Conservation (phyloP, 371 early-diverging fungal species). For the Basidiobolus meristosporus region DNA sequence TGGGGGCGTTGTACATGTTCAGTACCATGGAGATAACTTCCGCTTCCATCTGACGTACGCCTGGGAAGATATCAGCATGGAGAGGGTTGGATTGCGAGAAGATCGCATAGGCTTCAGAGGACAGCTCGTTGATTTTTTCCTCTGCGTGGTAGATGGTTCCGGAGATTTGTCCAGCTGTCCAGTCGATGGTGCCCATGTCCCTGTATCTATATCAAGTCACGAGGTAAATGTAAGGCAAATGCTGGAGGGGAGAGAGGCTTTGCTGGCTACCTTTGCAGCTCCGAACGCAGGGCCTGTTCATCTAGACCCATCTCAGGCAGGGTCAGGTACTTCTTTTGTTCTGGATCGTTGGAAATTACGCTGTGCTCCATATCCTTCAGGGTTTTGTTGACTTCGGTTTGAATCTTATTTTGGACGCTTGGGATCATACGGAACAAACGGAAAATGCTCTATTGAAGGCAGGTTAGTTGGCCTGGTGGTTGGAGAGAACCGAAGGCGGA, state of each 20-base stretch:
- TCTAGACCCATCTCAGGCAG: slow-evolving; percentile 45
- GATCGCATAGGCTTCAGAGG: slow-evolving; percentile 68
- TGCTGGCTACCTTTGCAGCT: slow-evolving; percentile 24
- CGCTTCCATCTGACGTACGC: slow-evolving; percentile 87
- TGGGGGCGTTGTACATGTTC: slow-evolving; percentile 64
- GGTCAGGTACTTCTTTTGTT: slow-evolving; percentile 29
- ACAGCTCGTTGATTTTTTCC: slow-evolving; percentile 43
- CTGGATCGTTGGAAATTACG: slow-evolving; percentile 36
- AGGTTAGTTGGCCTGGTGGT: too few relatives aligned
- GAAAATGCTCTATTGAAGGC: too few relatives aligned
- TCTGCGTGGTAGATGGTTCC: slow-evolving; percentile 89
- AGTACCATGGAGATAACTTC: slow-evolving; percentile 84
- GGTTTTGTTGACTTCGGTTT: slow-evolving; percentile 38
- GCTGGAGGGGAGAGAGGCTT: background rate
- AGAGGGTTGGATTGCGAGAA: slow-evolving; percentile 77
- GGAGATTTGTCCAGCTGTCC: slow-evolving; percentile 73
- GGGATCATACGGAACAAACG: too few relatives aligned
- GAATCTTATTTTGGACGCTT: slow-evolving; percentile 26
- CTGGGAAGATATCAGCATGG: slow-evolving; percentile 92
- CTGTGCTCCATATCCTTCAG: slow-evolving; percentile 55
- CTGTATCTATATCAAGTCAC: slow-evolving; percentile 11
- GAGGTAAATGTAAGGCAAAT: background rate
- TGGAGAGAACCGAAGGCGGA: too few relatives aligned
- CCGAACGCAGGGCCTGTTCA: slow-evolving; percentile 29
- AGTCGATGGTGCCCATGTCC: slow-evolving; percentile 27